Conservation (phyloP, 1,284 basidiomycete genomes). For the Agroathelia rolfsii region DNA sequence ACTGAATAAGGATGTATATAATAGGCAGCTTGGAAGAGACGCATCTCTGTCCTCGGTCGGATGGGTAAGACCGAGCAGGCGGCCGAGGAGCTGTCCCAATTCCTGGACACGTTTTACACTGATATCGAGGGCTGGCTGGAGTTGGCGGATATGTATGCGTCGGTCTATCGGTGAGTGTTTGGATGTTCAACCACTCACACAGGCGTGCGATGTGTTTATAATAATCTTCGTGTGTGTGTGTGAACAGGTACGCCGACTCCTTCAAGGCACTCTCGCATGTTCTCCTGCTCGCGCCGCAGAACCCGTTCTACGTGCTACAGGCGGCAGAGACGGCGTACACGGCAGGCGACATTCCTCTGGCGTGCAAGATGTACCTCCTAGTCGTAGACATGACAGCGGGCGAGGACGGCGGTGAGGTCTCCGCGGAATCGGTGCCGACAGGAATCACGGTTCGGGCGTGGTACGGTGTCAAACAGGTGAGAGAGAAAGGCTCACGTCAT, state of each 20-base stretch:
- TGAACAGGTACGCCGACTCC: slow-evolving; percentile 24
- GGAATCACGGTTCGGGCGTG: slow-evolving; percentile 66
- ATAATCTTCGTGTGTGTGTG: too few relatives aligned
- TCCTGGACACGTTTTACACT: slow-evolving; percentile 89
- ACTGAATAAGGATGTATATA: slow-evolving; percentile 6
- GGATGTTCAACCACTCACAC: slow-evolving; percentile 2
- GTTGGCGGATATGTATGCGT: slow-evolving; percentile 82
- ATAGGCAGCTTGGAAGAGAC: slow-evolving; percentile 77
- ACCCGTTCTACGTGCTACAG: slow-evolving; percentile 74
- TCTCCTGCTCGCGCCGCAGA: slow-evolving; percentile 75
- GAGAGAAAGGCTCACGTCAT: slow-evolving; percentile 24
- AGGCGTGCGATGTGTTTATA: too few relatives aligned
- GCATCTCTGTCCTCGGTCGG: slow-evolving; percentile 62
- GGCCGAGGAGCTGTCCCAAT: slow-evolving; percentile 66
- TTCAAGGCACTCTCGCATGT: slow-evolving; percentile 75
- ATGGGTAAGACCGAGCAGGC: slow-evolving; percentile 56
- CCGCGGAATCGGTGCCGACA: slow-evolving; percentile 36
- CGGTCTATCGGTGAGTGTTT: slow-evolving; percentile 67
- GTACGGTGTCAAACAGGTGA: slow-evolving; percentile 84
- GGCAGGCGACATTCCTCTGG: slow-evolving; percentile 60
- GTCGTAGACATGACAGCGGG: slow-evolving; percentile 77
- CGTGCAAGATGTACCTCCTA: slow-evolving; percentile 76
- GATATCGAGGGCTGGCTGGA: slow-evolving; percentile 92
- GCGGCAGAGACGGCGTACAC: slow-evolving; percentile 86
- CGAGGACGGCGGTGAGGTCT: slow-evolving; percentile 28